Percentiles rank a stretch among this genome's conserved stretches.
Evolutionary conservation across 441 rosid species (phyloP).

Genomic region (Caryocar brasiliense): DNA sequence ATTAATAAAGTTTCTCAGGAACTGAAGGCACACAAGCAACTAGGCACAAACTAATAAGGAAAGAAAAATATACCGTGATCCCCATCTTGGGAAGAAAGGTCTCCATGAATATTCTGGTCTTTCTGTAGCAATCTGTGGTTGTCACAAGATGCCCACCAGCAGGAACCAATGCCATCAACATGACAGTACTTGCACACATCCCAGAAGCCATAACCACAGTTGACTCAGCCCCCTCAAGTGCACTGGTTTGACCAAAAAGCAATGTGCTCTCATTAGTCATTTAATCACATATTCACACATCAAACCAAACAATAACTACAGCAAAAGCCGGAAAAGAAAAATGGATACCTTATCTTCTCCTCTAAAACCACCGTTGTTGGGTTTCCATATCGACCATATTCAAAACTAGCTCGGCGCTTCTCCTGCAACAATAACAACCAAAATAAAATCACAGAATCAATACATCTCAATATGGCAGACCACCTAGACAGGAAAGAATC

Average conservation of each 20-base stretch:
- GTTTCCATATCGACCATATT: constrained; percentile 96
- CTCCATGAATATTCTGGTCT: constrained; percentile 93
- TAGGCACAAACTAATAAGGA: background rate
- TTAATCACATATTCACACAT: background rate
- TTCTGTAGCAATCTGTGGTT: constrained; percentile 93
- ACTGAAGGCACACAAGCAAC: background rate
- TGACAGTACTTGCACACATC: constrained; percentile 87
- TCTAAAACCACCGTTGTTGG: constrained; percentile 81
- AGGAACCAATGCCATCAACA: constrained; percentile 92
- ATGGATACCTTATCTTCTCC: constrained; percentile 67
- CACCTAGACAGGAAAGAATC: no score
- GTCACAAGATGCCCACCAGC: constrained; percentile 93
- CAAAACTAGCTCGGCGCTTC: constrained; percentile 70
- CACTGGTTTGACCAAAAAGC: constrained; percentile 30
- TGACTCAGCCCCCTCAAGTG: constrained; percentile 93
- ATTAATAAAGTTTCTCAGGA: background rate
- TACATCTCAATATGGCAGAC: no score
- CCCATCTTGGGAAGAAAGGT: constrained; percentile 87
- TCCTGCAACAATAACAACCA: constrained; percentile 36
- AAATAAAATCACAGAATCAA: background rate
- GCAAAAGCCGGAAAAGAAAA: background rate
- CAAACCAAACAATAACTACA: background rate
- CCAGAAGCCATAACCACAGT: constrained; percentile 94
- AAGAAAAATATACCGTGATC: constrained; percentile 41
- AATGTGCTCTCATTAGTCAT: background rate